A percentile compares a stretch with the other conserved stretches of the same genome.
These are phyloP conservation scores for Fusarium coffeatum DNA, from an alignment of 2,329 filamentous ascomycete species.

Conservation along the genomic window DNA sequence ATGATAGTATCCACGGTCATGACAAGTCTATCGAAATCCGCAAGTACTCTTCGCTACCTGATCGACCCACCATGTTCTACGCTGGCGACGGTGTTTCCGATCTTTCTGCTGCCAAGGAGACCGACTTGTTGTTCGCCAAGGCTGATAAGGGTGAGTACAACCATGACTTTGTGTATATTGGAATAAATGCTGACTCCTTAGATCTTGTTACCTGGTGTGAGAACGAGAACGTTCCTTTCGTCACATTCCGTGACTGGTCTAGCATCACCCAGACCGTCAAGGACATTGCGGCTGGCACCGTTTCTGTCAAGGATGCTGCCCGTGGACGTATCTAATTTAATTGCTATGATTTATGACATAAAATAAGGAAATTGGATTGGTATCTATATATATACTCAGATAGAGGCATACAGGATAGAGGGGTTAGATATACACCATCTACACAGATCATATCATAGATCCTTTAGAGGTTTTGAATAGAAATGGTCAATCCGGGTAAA, in stretches of 20 bases:
- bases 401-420: conserved; percentile 29
- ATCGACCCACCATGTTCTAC: conserved; percentile 89
- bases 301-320: conserved; percentile 77
- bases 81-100: conserved; percentile 96
- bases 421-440: conserved; percentile 21
- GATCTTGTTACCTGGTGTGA: conserved; percentile 91
- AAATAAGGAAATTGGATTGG: not conserved
- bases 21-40: conserved; percentile 95
- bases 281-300: conserved; percentile 79
- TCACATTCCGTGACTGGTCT: conserved; percentile 85
- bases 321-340: conserved; percentile 55
- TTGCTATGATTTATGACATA: conserved; percentile 4
- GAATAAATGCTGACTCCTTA: conserved; percentile 48
- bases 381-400: conserved; percentile 1
- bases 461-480: conserved; percentile 28
- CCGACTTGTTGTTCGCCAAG: conserved; percentile 93
- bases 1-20: conserved; percentile 82
- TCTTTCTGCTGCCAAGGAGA: conserved; percentile 90
- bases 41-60: conserved; percentile 81
- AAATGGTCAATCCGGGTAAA: not conserved
- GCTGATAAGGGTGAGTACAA: conserved; percentile 77
- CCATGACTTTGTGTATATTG: not conserved
- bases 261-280: conserved; percentile 81
- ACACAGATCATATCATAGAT: conserved; percentile 23
- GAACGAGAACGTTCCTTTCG: conserved; percentile 85